Evolutionary conservation across 2,329 filamentous ascomycete species (phyloP), one percentile per base, ranked within the genome.

Genomic region (Aspergillus intermedius): DNA sequence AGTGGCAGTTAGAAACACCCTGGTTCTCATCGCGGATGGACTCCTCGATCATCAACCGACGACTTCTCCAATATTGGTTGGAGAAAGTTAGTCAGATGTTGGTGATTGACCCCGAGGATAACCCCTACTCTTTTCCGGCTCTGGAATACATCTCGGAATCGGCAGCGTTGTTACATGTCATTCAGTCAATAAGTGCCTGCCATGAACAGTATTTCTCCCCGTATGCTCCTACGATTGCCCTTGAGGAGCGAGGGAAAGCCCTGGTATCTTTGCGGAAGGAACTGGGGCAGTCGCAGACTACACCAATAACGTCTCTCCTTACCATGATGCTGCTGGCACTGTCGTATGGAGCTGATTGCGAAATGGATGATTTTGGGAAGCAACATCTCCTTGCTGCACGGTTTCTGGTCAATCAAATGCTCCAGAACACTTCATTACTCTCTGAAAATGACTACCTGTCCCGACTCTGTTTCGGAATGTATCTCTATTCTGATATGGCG

Each of bases 201-300:
- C 52, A 56, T 17, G 52, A 56, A 40, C 47, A 50, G 32, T 53
- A 51, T 23, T 56, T 52, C 47, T 41, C 47, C 10, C 22, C 45
- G 15, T 30, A 45, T 2, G 10, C 17, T 3, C 45, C 49, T 22
- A 45, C 47, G 15, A 1, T 50, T 1, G 44, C 45, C 35, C 50
- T 56, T 12, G 54, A 56, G 45, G 54, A 56, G 45, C 45, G 47
- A 10, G 47, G 52, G 37, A 54, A 50, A 48, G 52, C 54, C n/a
- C 37, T 56, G 46, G 37, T 37, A 23, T 23, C n/a, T n/a, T n/a
- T n/a, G n/a, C n/a, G n/a, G n/a, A n/a, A n/a, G n/a, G n/a, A n/a
- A n/a, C n/a, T n/a, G n/a, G n/a, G n/a, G n/a, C n/a, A n/a, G n/a
- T n/a, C n/a, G n/a, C n/a, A n/a, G n/a, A n/a, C n/a, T n/a, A n/a